Base-by-base conservation (phyloP, 768 basidiomycete species). In the Rhodotorula paludigena region DNA sequence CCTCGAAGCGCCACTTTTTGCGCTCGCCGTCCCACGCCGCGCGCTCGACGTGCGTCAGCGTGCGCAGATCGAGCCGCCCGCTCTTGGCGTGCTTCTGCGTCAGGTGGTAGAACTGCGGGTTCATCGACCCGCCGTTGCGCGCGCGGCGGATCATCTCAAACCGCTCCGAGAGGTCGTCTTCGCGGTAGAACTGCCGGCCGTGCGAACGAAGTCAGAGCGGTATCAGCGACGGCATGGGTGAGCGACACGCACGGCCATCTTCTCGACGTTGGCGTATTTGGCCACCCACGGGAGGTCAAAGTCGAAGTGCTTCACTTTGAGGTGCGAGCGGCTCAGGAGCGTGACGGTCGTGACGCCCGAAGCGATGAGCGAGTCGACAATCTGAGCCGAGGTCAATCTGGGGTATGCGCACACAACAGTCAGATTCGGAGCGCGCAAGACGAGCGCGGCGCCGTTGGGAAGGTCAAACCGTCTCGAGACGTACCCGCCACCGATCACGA, bases 401-500 rank as follows among this genome's bases (percentile, higher is more conserved):
- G n/a, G n/a, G n/a, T n/a, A n/a, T 1, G n/a, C 12, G 21, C 21
- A 25, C 21, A 1, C 45, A 18, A 20, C 10, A 44, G 56, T 54
- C 28, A 47, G 49, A 36, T 3, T 18, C 5, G 3, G 28, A 2
- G 3, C 7, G 7, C n/a, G 28, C 25, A 5, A 7, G 44, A 25
- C 1, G 44, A 45, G 44, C 1, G 3, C 14, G 30, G 3, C 15
- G 30, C 11, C n/a, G n/a, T 28, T 23, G 6, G 32, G 25, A 41
- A 52, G 30, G 23, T 52, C 20, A 18, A 23, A 38, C 2, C 36
- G 4, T n/a, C n/a, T n/a, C n/a, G 5, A 57, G 30, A 45, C 66
- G 52, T 28, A 74, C 63, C 76, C 76, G 39, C 76, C 76, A 3
- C 76, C 76, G 18, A 75, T 63, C 25, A 77, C 72, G 36, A 74